Base-by-base conservation (phyloP, 805 yeast species). In the Geotrichum ghanense region DNA sequence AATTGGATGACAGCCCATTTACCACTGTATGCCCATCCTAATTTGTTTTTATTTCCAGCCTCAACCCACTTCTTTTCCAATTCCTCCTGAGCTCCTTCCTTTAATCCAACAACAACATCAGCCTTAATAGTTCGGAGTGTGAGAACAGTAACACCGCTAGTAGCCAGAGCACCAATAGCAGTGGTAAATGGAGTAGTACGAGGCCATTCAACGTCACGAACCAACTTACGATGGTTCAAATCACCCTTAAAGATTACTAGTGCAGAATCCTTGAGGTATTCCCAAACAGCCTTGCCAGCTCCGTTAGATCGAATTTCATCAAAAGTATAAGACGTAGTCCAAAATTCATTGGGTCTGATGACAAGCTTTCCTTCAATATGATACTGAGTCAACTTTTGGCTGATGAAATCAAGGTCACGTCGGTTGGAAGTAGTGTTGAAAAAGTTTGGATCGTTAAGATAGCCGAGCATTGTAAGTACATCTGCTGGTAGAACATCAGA, bases 101-200 rank as follows among this genome's bases (percentile, higher is more conserved):
- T 49, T 52, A 92, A 74, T 1, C 95, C 97, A 37, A 85, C 96
- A 46, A 83, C 80, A 4, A 89, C 97, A 61, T 92, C 98, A 1
- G 97, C 97, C 66, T 92, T 92, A 63, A 95, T 82, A 2, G 97
- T 92, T 69, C 99, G 79, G 56, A 92, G 72, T 26, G 94, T 76
- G 49, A 87, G 69, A 22, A 86, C 55, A 14, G 78, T 79, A 46
- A 92, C 68, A 6, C 80, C 80, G 24, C 79, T 73, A 0, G 64
- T 53, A 1, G 83, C 82, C 53, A 90, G 70, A 3, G 76, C 74
- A 47, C 83, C 84, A 50, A 90, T 74, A 3, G 95, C 90, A 7
- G 51, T 48, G 3, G 51, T 55, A 68, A 90, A 94, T 1, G 88
- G 73, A 0, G 95, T 85, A 2, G 87, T 76, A 48, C 82, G 74